These are phyloP conservation scores for Syzygium aqueum DNA, from an alignment of 345 rosid genomes.

Conservation along the genomic window DNA sequence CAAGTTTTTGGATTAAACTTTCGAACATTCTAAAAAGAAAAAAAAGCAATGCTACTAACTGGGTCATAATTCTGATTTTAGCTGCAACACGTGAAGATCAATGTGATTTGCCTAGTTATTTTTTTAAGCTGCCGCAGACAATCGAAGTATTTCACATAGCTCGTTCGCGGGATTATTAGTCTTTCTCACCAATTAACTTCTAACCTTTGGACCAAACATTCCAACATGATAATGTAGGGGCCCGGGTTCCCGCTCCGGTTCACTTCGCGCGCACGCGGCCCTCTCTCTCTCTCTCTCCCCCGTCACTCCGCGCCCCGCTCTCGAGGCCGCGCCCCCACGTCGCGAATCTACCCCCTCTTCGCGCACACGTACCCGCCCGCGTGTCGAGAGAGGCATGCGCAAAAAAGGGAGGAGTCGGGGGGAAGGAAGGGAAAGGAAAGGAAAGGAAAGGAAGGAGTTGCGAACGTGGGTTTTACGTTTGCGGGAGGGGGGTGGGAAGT, in stretches of 20 bases:
- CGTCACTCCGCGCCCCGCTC: too few relatives aligned
- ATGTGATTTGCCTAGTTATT: too few relatives aligned
- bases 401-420: neutral
- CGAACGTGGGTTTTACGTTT: neutral
- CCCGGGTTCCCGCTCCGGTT: neutral
- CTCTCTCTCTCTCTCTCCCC: too few relatives aligned
- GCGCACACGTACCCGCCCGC: neutral
- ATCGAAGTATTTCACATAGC: too few relatives aligned
- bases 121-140: too few relatives aligned
- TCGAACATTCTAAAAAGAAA: neutral
- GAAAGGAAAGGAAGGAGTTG: neutral
- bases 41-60: neutral
- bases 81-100: neutral
- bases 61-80: too few relatives aligned
- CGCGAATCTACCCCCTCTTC: neutral
- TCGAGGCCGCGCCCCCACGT: neutral
- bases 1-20: neutral
- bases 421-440: fast-evolving
- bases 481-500: neutral
- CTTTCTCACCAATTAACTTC: too few relatives aligned
- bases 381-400: neutral
- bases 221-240: fast-evolving
- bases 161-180: too few relatives aligned
- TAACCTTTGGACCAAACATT: too few relatives aligned
- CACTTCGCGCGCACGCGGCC: neutral